Percentiles rank a stretch among this genome's conserved stretches.
phyloP scores from a whole-genome alignment of 345 rosid genomes.

The thale cress (Arabidopsis thaliana) region DNA sequence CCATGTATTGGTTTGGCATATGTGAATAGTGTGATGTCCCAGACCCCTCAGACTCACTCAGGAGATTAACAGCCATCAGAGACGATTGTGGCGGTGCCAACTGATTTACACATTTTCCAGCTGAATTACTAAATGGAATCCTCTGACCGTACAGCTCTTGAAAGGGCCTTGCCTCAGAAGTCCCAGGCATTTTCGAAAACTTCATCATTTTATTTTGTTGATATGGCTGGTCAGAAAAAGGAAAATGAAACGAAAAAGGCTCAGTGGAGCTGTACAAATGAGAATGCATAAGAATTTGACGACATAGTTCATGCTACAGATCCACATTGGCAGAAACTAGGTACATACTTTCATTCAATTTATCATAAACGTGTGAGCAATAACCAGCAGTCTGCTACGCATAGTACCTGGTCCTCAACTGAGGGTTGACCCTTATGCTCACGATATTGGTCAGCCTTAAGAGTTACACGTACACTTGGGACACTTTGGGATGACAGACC shows the following conservation, averaged over 20 bases:
- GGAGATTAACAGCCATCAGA: conserved; percentile 54
- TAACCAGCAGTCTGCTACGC: conserved; percentile 34
- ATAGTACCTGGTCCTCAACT: conserved; percentile 62
- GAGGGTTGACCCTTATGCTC: conserved; percentile 45
- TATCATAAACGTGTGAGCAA: conserved; percentile 14
- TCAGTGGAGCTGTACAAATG: conserved; percentile 21
- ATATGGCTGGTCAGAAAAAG: conserved; percentile 51
- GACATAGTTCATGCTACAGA: conserved; percentile 15
- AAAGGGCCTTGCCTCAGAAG: conserved; percentile 47
- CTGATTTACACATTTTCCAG: conserved; percentile 49
- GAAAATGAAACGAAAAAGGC: background rate
- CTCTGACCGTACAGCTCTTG: conserved; percentile 53
- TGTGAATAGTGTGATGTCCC: conserved; percentile 59
- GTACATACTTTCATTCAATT: conserved; percentile 28
- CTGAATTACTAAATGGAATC: conserved; percentile 50
- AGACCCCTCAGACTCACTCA: conserved; percentile 57
- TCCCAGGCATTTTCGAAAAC: conserved; percentile 51
- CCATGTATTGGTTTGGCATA: conserved; percentile 52
- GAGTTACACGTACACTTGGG: conserved; percentile 40
- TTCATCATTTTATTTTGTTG: conserved; percentile 58
- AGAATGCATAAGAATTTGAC: conserved; percentile 22
- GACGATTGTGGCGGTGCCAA: conserved; percentile 50
- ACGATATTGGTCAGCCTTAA: conserved; percentile 46
- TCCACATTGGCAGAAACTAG: conserved; percentile 19
- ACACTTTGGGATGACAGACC: conserved; percentile 52